These are phyloP conservation scores for Hypoxylon subgilvum DNA, from an alignment of 495 filamentous ascomycete genomes.

Conservation along the genomic window DNA sequence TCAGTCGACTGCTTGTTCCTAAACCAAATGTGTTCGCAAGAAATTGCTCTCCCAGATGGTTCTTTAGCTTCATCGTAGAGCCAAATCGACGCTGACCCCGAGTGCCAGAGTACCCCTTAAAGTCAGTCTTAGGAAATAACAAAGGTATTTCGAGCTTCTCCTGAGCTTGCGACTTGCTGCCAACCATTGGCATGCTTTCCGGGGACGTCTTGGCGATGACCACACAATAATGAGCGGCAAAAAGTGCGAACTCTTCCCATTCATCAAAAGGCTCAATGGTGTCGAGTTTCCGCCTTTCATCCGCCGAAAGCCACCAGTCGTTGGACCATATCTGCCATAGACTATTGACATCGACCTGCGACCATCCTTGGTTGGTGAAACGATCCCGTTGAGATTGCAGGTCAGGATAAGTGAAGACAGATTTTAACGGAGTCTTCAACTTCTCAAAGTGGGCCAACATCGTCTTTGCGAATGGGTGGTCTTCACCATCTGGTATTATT, in stretches of 20 bases:
- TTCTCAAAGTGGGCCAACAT: conserved; percentile 89
- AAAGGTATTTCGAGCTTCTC: background rate
- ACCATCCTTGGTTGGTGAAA: conserved; percentile 72
- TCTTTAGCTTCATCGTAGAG: conserved; percentile 37
- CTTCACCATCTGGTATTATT: conserved; percentile 74
- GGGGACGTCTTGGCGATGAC: conserved; percentile 60
- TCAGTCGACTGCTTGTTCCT: conserved; percentile 64
- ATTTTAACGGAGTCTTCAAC: conserved; percentile 74
- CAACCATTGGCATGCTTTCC: background rate
- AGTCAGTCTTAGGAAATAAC: conserved; percentile 2
- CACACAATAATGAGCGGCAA: conserved; percentile 84
- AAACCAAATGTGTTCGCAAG: conserved; percentile 63
- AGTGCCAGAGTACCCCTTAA: conserved; percentile 40
- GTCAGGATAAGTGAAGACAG: conserved; percentile 71
- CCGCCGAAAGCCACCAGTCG: conserved; percentile 61
- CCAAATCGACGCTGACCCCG: conserved; percentile 53
- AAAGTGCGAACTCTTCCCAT: conserved; percentile 93
- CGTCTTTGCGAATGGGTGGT: conserved; percentile 83
- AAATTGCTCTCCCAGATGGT: conserved; percentile 30
- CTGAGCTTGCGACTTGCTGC: background rate
- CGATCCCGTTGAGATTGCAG: conserved; percentile 67
- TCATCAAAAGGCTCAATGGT: conserved; percentile 85
- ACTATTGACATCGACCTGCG: conserved; percentile 61
- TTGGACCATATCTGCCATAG: conserved; percentile 83
- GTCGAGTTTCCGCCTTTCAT: conserved; percentile 65